A percentile compares a stretch with the other conserved stretches of the same genome.
phyloP scores from a whole-genome alignment of 2,329 filamentous ascomycete genomes.

The Colletotrichum nymphaeae region DNA sequence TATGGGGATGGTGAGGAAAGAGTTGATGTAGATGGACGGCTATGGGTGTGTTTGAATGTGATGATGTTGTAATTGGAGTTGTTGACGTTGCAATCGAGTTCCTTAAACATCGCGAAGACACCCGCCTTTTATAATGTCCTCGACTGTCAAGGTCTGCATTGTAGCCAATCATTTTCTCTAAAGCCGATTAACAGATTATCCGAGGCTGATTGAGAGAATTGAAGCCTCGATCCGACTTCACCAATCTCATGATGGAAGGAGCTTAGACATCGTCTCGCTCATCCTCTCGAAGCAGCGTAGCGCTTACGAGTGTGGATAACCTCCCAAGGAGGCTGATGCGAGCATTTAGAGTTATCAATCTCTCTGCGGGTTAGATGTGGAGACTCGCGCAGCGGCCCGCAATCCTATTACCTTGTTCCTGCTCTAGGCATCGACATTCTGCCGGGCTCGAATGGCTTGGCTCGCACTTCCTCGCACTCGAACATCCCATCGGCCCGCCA shows the following conservation, averaged over 20 bases:
- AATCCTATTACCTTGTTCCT: background rate
- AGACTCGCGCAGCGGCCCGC: too few species aligned
- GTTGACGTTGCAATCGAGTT: background rate
- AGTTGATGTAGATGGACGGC: background rate
- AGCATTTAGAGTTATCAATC: background rate
- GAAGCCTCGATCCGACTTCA: too few species aligned
- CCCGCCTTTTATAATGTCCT: too few species aligned
- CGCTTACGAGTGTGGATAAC: background rate
- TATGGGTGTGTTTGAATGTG: background rate
- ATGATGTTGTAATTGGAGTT: background rate
- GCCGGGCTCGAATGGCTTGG: background rate
- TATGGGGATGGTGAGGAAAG: background rate
- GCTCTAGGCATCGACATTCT: background rate
- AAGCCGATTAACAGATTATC: too few species aligned
- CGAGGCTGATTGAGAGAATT: too few species aligned
- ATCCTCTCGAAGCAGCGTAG: background rate
- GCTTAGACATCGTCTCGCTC: too few species aligned
- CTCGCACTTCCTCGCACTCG: background rate
- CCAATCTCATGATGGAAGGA: too few species aligned
- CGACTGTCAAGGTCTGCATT: too few species aligned
- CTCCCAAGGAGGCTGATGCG: background rate
- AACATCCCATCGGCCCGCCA: background rate
- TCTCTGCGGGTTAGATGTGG: background rate
- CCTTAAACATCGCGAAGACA: background rate
- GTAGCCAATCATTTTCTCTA: too few species aligned